Base-by-base conservation (phyloP, 1,139 yeast species). In the Debaryomycetaceae sp. region DNA sequence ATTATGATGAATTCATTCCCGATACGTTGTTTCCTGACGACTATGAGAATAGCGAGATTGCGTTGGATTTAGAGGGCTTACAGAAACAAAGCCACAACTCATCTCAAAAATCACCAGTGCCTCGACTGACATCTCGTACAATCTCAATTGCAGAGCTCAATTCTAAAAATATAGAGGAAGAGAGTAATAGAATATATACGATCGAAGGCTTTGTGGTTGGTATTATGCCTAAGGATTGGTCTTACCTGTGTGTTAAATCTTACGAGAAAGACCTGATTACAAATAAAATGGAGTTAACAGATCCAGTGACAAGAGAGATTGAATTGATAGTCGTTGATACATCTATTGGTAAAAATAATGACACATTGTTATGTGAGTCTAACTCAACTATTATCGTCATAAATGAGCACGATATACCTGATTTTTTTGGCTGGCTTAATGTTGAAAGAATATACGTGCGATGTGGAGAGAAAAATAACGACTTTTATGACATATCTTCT, bases 161-260 rank as follows among this genome's bases (percentile, higher is more conserved):
- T 29, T 36, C 39, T 6, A 29, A 31, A 20, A 14, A 35, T 20
- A 39, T 31, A n/a, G 24, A 14, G 11, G 22, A 23, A 9, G 24
- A 48, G 6, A 58, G 56, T 39, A 51, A 54, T 38, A 45, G 43
- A 24, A 41, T 64, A 1, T 62, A 57, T 46, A 45, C 42, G 13
- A 49, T 54, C 1, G 44, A 46, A 1, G 68, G 57, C 3, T 52
- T 45, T 31, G 40, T 65, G 1, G 56, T 53, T 0, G 67, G 58
- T 1, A 46, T 53, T 5, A 47, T 53, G 6, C 72, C 72, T 1
- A 42, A 44, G 5, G 65, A 65, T 42, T 52, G 60, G 50, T 44
- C 56, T 5, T 58, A 59, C 14, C 43, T 61, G 1, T 64, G 68
- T 44, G 54, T 57, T n/a, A 67, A 67, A 42, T 42, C 53, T 7